Conservation (phyloP, 2,329 filamentous ascomycete species). For the Dendryphion nanum region DNA sequence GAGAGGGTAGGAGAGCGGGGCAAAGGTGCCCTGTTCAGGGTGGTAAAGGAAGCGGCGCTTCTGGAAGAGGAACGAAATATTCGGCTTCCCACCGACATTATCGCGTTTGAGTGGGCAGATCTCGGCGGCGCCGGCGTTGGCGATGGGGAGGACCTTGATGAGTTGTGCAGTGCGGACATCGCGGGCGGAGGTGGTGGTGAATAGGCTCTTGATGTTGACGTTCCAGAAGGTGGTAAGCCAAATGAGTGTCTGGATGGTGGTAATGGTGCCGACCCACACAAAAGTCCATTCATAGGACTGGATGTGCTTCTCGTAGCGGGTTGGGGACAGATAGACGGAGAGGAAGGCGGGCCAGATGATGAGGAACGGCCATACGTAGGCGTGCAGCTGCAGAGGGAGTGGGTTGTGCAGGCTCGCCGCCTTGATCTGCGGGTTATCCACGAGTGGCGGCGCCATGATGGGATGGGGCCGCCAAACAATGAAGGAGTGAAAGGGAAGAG, state of each 20-base stretch:
- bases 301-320: conserved; percentile 88
- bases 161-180: conserved; percentile 72
- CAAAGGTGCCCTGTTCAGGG: conserved; percentile 69
- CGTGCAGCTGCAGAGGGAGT: conserved; percentile 74
- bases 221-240: conserved; percentile 99
- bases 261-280: conserved; percentile 84
- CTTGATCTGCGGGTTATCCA: conserved; percentile 88
- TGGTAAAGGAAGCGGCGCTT: conserved; percentile 94
- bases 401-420: conserved; percentile 85
- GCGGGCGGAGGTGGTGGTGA: conserved; percentile 72
- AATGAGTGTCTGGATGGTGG: conserved; percentile 81
- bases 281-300: conserved; percentile 97
- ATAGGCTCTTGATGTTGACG: conserved; percentile 77
- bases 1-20: conserved; percentile 77
- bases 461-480: too few relatives aligned
- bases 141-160: conserved; percentile 75
- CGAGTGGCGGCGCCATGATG: conserved; percentile 59
- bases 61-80: conserved; percentile 90
- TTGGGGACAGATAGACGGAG: conserved; percentile 77
- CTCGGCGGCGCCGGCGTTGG: conserved; percentile 85
- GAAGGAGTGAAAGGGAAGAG: too few relatives aligned
- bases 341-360: conserved; percentile 92
- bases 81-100: conserved; percentile 71
- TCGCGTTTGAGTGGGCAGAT: conserved; percentile 82
- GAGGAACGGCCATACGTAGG: conserved; percentile 90